phyloP scores from a whole-genome alignment of 768 basidiomycete genomes.

The Neoboletus magnificus region DNA sequence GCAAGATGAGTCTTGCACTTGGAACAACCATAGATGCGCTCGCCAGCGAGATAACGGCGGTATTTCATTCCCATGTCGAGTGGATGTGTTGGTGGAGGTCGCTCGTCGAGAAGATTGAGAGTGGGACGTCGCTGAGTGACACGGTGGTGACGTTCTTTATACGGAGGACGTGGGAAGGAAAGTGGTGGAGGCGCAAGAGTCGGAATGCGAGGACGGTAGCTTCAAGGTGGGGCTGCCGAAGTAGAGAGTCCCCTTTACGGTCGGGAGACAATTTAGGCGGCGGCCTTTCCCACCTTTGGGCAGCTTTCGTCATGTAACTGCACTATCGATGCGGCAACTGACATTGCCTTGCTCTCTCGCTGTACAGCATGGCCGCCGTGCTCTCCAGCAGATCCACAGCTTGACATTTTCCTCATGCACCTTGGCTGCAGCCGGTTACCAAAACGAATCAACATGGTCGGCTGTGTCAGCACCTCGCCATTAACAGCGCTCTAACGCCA shows the following conservation, averaged over 20 bases:
- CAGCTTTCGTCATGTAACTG: background rate
- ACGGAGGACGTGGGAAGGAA: constrained; percentile 29
- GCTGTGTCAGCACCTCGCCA: background rate
- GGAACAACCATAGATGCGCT: constrained; percentile 84
- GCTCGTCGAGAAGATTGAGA: background rate
- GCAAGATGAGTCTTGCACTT: constrained; percentile 87
- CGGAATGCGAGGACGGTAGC: constrained; percentile 6
- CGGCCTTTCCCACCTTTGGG: constrained; percentile 26
- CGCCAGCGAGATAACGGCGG: constrained; percentile 80
- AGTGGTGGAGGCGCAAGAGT: constrained; percentile 6
- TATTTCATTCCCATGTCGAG: constrained; percentile 82
- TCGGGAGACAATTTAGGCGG: constrained; percentile 19
- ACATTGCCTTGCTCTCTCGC: too few species aligned
- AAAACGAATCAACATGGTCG: background rate
- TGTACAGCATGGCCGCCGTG: background rate
- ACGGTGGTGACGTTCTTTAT: constrained; percentile 24
- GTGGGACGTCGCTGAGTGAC: constrained; percentile 1
- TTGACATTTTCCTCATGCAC: background rate
- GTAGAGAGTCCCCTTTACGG: constrained; percentile 23
- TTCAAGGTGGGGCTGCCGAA: background rate
- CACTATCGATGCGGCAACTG: constrained; percentile 5
- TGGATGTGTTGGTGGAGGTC: background rate
- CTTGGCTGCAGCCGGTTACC: background rate
- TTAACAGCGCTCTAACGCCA: constrained; percentile 31
- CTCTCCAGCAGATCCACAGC: background rate